Percentiles rank a stretch among this genome's conserved stretches.
Evolutionary conservation across 768 basidiomycete genomes (phyloP).

Genomic region (Termitomyces sp.): DNA sequence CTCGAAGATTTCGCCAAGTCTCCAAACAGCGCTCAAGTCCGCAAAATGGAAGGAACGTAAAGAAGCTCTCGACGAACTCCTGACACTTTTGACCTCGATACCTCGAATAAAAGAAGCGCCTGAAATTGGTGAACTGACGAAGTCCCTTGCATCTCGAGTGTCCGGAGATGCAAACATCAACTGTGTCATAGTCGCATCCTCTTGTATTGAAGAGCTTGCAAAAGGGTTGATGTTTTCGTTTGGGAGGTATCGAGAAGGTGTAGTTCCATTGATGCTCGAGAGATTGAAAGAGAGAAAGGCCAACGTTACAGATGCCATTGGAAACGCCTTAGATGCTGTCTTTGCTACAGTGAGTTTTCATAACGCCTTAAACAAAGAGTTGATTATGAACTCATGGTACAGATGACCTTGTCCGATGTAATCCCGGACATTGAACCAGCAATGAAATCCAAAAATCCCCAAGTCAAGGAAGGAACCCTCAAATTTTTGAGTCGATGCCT

Average conservation of each 20-base stretch:
- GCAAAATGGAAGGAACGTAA: constrained; percentile 99
- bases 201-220: constrained; percentile 79
- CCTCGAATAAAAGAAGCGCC: constrained; percentile 76
- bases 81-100: constrained; percentile 58
- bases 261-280: constrained; percentile 78
- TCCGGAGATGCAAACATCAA: constrained; percentile 91
- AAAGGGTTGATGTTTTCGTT: constrained; percentile 75
- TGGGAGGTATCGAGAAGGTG: constrained; percentile 61
- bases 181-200: constrained; percentile 86
- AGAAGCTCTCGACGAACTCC: constrained; percentile 81
- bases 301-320: constrained; percentile 86
- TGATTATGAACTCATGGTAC: constrained; percentile 10
- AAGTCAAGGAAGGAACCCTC: constrained; percentile 89
- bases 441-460: constrained; percentile 88
- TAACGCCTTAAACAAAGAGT: not conserved
- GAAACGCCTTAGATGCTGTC: constrained; percentile 81
- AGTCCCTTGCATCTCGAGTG: constrained; percentile 73
- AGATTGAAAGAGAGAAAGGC: constrained; percentile 92
- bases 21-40: constrained; percentile 73
- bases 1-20: constrained; percentile 65
- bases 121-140: constrained; percentile 71
- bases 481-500: constrained; percentile 83
- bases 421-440: constrained; percentile 75
- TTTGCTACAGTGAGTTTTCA: constrained; percentile 66
- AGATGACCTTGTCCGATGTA: constrained; percentile 80